Conservation (phyloP, 306 rosid species). For the Quercus glauca region DNA sequence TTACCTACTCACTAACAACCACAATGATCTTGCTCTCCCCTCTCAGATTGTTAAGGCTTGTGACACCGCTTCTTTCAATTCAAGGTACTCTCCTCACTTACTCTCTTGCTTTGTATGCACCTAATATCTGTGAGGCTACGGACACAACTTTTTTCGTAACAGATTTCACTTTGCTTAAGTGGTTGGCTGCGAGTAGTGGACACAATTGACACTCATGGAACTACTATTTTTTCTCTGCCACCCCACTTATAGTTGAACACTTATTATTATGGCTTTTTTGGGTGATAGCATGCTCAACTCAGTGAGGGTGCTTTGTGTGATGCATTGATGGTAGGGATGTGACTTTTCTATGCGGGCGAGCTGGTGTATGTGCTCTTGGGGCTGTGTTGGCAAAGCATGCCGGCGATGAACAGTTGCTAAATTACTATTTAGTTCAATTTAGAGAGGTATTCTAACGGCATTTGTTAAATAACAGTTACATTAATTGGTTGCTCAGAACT, state of each 20-base stretch:
- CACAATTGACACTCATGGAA: too few species aligned
- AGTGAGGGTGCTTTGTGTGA: conserved; percentile 1
- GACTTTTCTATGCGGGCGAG: conserved; percentile 69
- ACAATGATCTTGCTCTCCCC: conserved; percentile 51
- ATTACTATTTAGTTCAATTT: conserved; percentile 52
- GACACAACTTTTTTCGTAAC: too few species aligned
- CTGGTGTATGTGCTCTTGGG: conserved; percentile 72
- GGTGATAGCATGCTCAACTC: neutral
- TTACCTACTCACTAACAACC: conserved; percentile 40
- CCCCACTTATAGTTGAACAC: too few species aligned
- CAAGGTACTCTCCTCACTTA: conserved; percentile 37
- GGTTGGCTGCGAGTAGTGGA: too few species aligned
- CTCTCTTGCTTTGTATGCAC: neutral
- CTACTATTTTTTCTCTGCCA: too few species aligned
- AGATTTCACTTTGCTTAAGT: too few species aligned
- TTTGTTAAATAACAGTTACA: neutral
- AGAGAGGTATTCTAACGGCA: conserved; percentile 34
- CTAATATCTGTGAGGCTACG: neutral
- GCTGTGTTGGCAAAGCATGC: conserved; percentile 62
- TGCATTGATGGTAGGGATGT: conserved; percentile 49
- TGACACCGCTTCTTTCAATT: conserved; percentile 50
- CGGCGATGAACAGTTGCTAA: conserved; percentile 41
- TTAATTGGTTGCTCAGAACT: neutral
- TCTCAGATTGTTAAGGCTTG: conserved; percentile 63
- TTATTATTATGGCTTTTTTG: too few species aligned